Percentiles rank a stretch among this genome's conserved stretches.
phyloP scores from a whole-genome alignment of 768 basidiomycete genomes.

The Boletus rex-veris region DNA sequence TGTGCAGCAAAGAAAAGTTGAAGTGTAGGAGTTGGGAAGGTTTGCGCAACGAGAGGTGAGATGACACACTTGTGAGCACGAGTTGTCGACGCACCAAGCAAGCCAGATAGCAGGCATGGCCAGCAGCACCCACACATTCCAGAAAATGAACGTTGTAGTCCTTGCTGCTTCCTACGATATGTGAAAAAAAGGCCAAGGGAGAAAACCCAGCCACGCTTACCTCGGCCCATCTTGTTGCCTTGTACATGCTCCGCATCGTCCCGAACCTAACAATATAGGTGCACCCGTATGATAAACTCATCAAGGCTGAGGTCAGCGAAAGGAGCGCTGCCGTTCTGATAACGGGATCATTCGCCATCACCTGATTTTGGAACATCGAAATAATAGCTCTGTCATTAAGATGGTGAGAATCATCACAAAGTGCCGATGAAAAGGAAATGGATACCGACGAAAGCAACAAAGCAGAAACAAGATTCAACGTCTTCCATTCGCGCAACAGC shows the following conservation, averaged over 20 bases:
- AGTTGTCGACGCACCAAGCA: constrained; percentile 47
- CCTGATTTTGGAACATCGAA: constrained; percentile 57
- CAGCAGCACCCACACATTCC: constrained; percentile 71
- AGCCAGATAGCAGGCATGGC: constrained; percentile 70
- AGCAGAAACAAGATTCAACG: constrained; percentile 69
- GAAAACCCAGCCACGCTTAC: constrained; percentile 31
- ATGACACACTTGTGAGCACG: not conserved
- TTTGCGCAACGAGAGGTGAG: not conserved
- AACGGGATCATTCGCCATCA: constrained; percentile 55
- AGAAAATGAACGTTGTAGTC: constrained; percentile 43
- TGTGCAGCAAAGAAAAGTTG: not conserved
- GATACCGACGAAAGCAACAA: constrained; percentile 47
- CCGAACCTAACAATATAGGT: constrained; percentile 70
- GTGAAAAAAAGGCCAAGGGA: not conserved
- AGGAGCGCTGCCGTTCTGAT: constrained; percentile 59
- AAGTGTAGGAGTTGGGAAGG: not conserved
- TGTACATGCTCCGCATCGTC: constrained; percentile 68
- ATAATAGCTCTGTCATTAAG: constrained; percentile 52
- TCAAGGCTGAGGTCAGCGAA: constrained; percentile 62
- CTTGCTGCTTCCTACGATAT: constrained; percentile 52
- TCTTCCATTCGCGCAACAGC: constrained; percentile 73
- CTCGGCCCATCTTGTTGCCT: constrained; percentile 71
- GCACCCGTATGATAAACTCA: constrained; percentile 72
- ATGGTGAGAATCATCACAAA: not conserved
- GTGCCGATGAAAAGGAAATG: not conserved